A percentile compares a stretch with the other conserved stretches of the same genome.
These are phyloP conservation scores for Boletales sp. DNA, from an alignment of 768 basidiomycete genomes.

Conservation along the genomic window DNA sequence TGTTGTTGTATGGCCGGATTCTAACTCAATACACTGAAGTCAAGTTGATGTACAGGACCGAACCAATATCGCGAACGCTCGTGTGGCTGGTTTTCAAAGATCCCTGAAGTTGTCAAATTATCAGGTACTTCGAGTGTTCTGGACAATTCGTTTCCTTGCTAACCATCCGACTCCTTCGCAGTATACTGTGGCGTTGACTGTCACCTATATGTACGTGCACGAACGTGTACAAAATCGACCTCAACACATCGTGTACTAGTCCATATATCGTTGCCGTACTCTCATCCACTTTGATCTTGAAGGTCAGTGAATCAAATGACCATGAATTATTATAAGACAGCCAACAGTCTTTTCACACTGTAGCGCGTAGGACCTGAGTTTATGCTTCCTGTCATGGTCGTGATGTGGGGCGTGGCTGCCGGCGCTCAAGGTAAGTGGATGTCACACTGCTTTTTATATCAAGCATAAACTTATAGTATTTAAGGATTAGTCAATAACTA, in stretches of 20 bases:
- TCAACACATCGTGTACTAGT: slow-evolving; percentile 9
- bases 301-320: slow-evolving; percentile 25
- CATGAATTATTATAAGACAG: background rate
- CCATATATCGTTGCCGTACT: slow-evolving; percentile 56
- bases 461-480: too few relatives aligned
- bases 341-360: background rate
- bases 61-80: slow-evolving; percentile 55
- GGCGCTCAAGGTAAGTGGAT: slow-evolving; percentile 49
- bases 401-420: slow-evolving; percentile 61
- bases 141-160: background rate
- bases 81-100: slow-evolving; percentile 55
- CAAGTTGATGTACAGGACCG: slow-evolving; percentile 30
- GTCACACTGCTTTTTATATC: background rate
- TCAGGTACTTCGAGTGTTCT: slow-evolving; percentile 13
- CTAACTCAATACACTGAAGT: background rate
- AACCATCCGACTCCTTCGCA: slow-evolving; percentile 2
- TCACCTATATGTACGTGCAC: slow-evolving; percentile 24
- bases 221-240: background rate
- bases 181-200: slow-evolving; percentile 34
- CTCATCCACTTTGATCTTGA: slow-evolving; percentile 58
- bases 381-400: slow-evolving; percentile 57
- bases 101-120: slow-evolving; percentile 37
- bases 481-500: slow-evolving; percentile 45
- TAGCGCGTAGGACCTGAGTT: slow-evolving; percentile 49
- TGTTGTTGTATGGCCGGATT: slow-evolving; percentile 22